Evolutionary conservation across 768 basidiomycete species (phyloP).

Genomic region (Gelatoporia subvermispora): DNA sequence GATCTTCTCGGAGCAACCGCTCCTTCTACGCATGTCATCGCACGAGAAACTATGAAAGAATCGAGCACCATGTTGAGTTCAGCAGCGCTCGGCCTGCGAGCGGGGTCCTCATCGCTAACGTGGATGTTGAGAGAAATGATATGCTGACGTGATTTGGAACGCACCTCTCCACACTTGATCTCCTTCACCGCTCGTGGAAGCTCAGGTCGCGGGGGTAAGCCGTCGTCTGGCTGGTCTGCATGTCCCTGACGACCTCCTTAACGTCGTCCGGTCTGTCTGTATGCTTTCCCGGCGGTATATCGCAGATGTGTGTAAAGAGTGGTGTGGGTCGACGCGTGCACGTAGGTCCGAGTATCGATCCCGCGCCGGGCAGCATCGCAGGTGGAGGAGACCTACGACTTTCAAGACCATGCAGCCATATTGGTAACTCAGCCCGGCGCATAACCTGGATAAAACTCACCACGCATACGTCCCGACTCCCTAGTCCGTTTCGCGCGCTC

Average conservation of each 20-base stretch:
- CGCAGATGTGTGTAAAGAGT: neutral
- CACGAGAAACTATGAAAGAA: conserved; percentile 72
- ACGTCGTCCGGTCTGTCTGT: conserved; percentile 70
- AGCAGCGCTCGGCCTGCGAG: conserved; percentile 48
- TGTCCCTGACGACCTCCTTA: conserved; percentile 69
- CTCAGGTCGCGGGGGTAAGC: conserved; percentile 78
- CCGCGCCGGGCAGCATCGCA: conserved; percentile 93
- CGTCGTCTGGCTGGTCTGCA: conserved; percentile 90
- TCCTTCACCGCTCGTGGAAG: conserved; percentile 85
- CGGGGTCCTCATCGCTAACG: conserved; percentile 51
- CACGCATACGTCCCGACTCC: conserved; percentile 83
- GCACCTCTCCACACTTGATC: conserved; percentile 78
- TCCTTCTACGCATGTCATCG: conserved; percentile 68
- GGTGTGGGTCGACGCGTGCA: conserved; percentile 1
- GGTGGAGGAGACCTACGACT: conserved; percentile 80
- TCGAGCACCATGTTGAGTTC: conserved; percentile 72
- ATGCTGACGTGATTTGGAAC: conserved; percentile 75
- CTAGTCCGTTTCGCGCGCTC: conserved; percentile 63
- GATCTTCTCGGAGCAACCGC: conserved; percentile 46
- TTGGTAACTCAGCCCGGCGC: no score
- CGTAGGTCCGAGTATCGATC: conserved; percentile 85
- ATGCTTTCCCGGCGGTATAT: conserved; percentile 41
- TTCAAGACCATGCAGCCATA: conserved; percentile 81
- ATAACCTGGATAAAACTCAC: no score
- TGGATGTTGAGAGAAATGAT: conserved; percentile 63